These are phyloP conservation scores for Cyberlindnera lachancei DNA, from an alignment of 805 yeast species.

Conservation along the genomic window DNA sequence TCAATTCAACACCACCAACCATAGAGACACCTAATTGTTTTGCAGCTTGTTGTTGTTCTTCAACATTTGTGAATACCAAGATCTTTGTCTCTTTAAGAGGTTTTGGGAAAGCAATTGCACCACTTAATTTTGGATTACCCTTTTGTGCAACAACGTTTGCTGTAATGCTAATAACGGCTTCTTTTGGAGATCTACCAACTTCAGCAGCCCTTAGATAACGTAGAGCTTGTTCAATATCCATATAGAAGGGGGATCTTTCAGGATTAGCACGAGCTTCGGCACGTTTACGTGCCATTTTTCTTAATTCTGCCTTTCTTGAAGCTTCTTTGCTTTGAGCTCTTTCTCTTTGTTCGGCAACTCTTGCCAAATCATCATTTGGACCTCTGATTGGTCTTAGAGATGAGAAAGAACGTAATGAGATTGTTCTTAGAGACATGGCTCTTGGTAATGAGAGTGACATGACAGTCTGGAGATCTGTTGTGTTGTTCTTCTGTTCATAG, in stretches of 20 bases:
- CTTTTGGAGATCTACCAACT: conserved; percentile 72
- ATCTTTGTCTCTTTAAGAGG: conserved; percentile 61
- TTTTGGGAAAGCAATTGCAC: conserved; percentile 64
- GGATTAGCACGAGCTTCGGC: conserved; percentile 35
- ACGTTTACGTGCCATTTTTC: conserved; percentile 29
- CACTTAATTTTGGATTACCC: conserved; percentile 71
- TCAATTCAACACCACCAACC: conserved; percentile 68
- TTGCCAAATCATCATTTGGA: conserved; percentile 23
- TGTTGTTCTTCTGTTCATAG: too few relatives aligned
- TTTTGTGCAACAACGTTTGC: conserved; percentile 61
- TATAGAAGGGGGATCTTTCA: conserved; percentile 51
- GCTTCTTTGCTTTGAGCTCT: conserved; percentile 20
- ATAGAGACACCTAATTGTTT: conserved; percentile 48
- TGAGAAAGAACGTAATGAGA: conserved; percentile 11
- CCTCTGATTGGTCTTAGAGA: conserved; percentile 6
- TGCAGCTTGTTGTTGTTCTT: conserved; percentile 45
- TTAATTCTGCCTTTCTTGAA: conserved; percentile 27
- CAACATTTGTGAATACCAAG: conserved; percentile 59
- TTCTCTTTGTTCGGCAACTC: conserved; percentile 23
- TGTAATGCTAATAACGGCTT: conserved; percentile 62
- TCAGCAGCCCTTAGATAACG: conserved; percentile 81
- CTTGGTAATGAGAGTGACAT: too few relatives aligned
- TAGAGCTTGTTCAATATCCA: conserved; percentile 67
- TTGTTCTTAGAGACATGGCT: too few relatives aligned
- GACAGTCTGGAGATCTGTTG: too few relatives aligned